Evolutionary conservation across 2,329 filamentous ascomycete species (phyloP), one percentile per base, ranked within the genome.

Genomic region (Aspergillus pseudotamarii): DNA sequence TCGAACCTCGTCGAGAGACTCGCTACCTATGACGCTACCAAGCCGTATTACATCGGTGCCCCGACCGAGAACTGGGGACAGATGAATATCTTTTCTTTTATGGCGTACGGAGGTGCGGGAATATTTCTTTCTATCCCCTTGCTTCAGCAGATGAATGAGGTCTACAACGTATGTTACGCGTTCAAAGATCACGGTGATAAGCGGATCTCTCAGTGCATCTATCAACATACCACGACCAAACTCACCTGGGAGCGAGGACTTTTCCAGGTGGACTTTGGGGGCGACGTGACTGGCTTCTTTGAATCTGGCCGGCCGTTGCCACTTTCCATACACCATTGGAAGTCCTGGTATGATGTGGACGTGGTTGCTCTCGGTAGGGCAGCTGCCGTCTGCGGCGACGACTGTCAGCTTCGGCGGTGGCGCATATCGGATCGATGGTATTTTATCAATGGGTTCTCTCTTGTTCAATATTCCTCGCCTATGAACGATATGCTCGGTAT

Each of bases 41-140:
- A 76, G n/a, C 78, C 82, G 1, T 70, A 76, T 19, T 88, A 86
- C 71, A 75, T 87, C 11, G 86, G 86, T 2, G 82, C 80, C 0
- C 75, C 86, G 5, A 84, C 84, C 1, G 85, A 88, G 69, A 83
- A 85, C 68, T 80, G 81, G 54, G 69, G 76, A 30, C 79, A 82
- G 10, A 76, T 87, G 41, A 73, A 75, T 8, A 75, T 72, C 6
- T 85, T 82, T 67, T 84, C 85, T 0, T 80, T 80, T 66, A 85
- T 86, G 83, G 86, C 83, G 1, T 88, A 82, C 64, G 85, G 86
- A 23, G 86, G 86, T 46, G 85, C 83, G 1, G 86, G 86, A 16
- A 76, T 84, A 30, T 88, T 87, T 67, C 72, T 88, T 4, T 85
- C 81, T 23, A 71, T 82, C 5, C 79, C 84, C 0, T 77, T 87